phyloP scores from a whole-genome alignment of 2,329 filamentous ascomycete species.

The Coniochaeta sp. region DNA sequence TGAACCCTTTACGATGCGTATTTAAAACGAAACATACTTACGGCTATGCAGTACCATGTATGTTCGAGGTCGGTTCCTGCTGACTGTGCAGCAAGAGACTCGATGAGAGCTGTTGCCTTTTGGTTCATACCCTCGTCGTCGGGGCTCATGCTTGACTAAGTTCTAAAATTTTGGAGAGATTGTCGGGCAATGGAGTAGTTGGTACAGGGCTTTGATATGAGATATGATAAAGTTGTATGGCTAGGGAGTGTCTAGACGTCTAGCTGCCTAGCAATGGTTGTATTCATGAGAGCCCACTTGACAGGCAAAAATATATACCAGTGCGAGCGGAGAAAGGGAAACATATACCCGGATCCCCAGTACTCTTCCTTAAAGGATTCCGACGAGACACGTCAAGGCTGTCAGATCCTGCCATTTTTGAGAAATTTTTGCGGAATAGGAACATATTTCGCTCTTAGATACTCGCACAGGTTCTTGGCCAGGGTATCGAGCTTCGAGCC shows the following conservation, averaged over 20 bases:
- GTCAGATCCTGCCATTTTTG: background rate
- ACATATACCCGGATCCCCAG: background rate
- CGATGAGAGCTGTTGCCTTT: background rate
- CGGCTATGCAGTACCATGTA: slow-evolving; percentile 3
- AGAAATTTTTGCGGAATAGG: background rate
- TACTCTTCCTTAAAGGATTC: background rate
- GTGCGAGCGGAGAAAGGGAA: background rate
- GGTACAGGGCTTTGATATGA: background rate
- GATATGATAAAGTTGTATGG: background rate
- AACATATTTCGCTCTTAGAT: background rate
- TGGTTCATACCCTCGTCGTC: background rate
- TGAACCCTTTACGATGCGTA: background rate
- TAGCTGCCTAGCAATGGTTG: background rate
- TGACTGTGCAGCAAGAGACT: background rate
- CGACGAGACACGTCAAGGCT: background rate
- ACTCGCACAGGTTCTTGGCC: slow-evolving; percentile 1
- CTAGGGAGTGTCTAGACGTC: background rate
- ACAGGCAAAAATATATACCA: background rate
- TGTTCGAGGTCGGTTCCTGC: background rate
- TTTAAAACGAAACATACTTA: background rate
- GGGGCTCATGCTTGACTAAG: background rate
- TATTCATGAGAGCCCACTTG: background rate
- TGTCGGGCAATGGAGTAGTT: background rate
- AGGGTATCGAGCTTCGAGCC: background rate
- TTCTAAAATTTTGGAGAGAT: background rate